phyloP scores from a whole-genome alignment of 2,329 filamentous ascomycete genomes.

The Ophiosphaerella herpotricha region DNA sequence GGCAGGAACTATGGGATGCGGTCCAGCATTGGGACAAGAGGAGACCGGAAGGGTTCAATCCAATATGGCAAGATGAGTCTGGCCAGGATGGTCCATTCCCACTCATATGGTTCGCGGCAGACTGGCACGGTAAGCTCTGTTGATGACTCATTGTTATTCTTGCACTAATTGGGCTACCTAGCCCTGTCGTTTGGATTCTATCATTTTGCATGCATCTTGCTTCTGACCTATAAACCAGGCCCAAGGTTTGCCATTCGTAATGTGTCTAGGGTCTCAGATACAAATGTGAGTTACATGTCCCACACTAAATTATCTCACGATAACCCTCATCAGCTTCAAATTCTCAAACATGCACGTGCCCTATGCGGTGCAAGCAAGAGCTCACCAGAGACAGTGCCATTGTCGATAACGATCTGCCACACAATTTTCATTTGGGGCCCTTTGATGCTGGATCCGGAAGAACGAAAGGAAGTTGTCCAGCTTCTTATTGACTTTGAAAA shows the following conservation, averaged over 20 bases:
- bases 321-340: constrained; percentile 18
- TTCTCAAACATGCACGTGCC: constrained; percentile 30
- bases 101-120: constrained; percentile 34
- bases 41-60: constrained; percentile 32
- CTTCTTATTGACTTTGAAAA: constrained; percentile 30
- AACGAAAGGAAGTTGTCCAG: constrained; percentile 27
- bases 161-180: constrained; percentile 6
- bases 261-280: constrained; percentile 18
- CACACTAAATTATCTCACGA: background rate
- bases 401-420: constrained; percentile 31
- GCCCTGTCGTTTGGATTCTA: constrained; percentile 33
- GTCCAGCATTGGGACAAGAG: constrained; percentile 30
- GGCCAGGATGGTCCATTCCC: constrained; percentile 22
- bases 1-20: constrained; percentile 29
- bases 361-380: constrained; percentile 35
- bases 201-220: constrained; percentile 35
- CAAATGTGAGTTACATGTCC: constrained; percentile 21
- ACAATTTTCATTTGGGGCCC: constrained; percentile 36
- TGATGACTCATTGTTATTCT: too few species aligned
- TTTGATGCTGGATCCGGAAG: constrained; percentile 19
- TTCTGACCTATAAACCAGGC: constrained; percentile 36
- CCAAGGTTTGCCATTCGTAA: constrained; percentile 34
- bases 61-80: constrained; percentile 31
- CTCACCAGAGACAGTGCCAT: constrained; percentile 27
- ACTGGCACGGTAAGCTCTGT: constrained; percentile 34